Evolutionary conservation across 768 basidiomycete genomes (phyloP), one percentile per base, ranked within the genome.

Genomic region (Roridomyces roridus): DNA sequence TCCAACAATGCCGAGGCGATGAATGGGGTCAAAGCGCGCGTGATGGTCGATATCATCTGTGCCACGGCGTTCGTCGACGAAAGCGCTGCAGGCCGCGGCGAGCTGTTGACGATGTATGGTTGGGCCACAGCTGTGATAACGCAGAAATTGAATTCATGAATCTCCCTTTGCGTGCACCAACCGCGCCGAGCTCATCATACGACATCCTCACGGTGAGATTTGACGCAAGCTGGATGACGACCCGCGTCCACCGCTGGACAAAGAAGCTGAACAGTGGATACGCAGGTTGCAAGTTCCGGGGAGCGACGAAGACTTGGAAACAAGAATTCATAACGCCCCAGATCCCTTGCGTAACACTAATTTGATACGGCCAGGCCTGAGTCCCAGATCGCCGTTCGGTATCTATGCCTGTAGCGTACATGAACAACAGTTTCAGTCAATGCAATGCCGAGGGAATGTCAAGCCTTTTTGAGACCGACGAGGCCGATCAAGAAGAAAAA

Each of bases 31-130:
- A 86, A 64, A 0, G 83, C 73, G 26, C 85, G 76, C 60, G 80
- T 72, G 5, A 76, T 68, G 0, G 80, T 82, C 4, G 75, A 74
- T 6, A 78, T 66, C 65, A 83, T 81, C 66, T 88, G 85, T 5
- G 77, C 84, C 31, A 86, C 57, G 3, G 85, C 84, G 56, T 84
- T 85, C 12, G 77, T 76, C 4, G 82, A 76, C 1, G 82, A 85
- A 10, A 89, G 71, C 10, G 80, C 67, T 0, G 72, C 67, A 1
- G 73, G 69, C 23, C 64, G 68, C 62, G 66, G 85, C 62, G 66
- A 75, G 67, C 62, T 80, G 73, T 64, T 80, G 69, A 67, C 83
- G 55, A 71, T 77, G 65, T 64, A 73, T 66, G 72, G 76, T 65
- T 74, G 85, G 66, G 72, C 79, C 75, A 43, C 81, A 71, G 1